phyloP scores from a whole-genome alignment of 2,329 filamentous ascomycete genomes.

The Colletotrichum cordylinicola region DNA sequence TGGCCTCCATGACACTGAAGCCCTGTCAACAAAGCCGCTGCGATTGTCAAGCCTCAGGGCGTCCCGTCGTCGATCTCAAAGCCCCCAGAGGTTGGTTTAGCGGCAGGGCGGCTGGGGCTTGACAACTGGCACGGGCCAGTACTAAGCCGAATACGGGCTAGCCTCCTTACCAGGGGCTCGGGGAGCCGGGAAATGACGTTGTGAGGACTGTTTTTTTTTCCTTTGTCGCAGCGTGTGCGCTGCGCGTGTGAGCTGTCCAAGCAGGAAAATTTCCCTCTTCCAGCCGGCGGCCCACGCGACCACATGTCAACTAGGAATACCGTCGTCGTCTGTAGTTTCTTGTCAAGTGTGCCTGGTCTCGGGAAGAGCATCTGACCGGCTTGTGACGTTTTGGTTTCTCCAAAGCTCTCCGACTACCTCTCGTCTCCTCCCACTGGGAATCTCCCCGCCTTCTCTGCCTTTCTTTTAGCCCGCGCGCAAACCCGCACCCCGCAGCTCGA shows the following conservation, averaged over 20 bases:
- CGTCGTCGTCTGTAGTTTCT: neutral
- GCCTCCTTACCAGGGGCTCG: neutral
- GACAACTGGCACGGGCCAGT: neutral
- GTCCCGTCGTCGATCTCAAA: neutral
- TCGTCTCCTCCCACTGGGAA: neutral
- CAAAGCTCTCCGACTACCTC: neutral
- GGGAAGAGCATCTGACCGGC: neutral
- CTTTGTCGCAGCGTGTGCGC: neutral
- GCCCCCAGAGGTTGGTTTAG: neutral
- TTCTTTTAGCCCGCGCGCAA: neutral
- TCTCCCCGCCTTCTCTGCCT: neutral
- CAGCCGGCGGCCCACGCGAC: constrained; percentile 8
- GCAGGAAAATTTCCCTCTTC: constrained; percentile 8
- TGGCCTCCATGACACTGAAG: neutral
- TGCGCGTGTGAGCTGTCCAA: neutral
- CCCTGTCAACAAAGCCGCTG: neutral
- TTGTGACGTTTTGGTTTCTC: neutral
- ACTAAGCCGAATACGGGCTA: neutral
- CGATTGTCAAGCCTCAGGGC: neutral
- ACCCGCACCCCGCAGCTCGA: neutral
- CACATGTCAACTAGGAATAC: constrained; percentile 16
- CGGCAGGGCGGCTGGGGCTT: neutral
- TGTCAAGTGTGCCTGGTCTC: neutral
- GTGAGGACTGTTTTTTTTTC: neutral
- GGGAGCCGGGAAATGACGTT: constrained; percentile 1